Percentiles rank a stretch among this genome's conserved stretches.
Evolutionary conservation across 2,329 filamentous ascomycete species (phyloP).

Genomic region (Penicillium frequentans): DNA sequence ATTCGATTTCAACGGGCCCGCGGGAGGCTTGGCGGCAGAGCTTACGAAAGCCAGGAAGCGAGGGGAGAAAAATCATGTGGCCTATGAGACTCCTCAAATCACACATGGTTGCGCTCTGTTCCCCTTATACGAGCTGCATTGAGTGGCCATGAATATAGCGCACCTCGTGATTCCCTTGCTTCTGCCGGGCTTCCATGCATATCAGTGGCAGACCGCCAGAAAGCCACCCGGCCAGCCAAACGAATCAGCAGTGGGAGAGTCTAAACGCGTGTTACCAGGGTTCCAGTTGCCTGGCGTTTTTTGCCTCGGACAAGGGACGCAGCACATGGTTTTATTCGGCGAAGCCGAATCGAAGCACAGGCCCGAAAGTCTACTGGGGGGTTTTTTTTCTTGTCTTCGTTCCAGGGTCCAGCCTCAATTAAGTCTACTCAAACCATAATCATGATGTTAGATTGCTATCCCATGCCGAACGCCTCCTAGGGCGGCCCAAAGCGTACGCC

Average conservation of each 20-base stretch:
- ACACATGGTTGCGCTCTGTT: not conserved
- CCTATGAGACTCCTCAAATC: not conserved
- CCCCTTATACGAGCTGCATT: not conserved
- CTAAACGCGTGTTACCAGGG: not conserved
- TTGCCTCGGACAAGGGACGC: not conserved
- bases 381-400: not conserved
- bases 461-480: not conserved
- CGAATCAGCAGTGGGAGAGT: conserved; percentile 2
- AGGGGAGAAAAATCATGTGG: not conserved
- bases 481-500: conserved; percentile 5
- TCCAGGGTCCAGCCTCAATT: not conserved
- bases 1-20: not conserved
- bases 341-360: not conserved
- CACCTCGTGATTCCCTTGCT: not conserved
- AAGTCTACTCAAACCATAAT: not conserved
- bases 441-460: not conserved
- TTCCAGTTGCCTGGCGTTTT: conserved; percentile 5
- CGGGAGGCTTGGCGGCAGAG: not conserved
- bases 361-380: not conserved
- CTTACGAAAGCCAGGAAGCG: not conserved
- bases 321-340: not conserved
- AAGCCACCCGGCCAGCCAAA: conserved; percentile 5
- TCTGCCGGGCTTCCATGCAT: conserved; percentile 35
- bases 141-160: not conserved
- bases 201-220: conserved; percentile 17